phyloP scores from a whole-genome alignment of 164 flowering plant genomes.

The Berberis thunbergii region DNA sequence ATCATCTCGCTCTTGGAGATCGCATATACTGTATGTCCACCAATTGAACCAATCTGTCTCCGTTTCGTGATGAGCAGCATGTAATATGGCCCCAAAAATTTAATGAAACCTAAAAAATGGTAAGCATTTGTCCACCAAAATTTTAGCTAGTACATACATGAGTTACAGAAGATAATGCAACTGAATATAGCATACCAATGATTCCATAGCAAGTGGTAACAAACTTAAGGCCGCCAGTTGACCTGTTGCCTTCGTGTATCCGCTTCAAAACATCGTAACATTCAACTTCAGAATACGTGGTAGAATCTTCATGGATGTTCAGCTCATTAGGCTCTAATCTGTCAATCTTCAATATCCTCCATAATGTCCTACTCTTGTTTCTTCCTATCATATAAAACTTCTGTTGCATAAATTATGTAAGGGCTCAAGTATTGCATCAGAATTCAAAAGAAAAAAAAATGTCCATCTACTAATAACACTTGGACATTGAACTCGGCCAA shows the following conservation, averaged over 20 bases:
- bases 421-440: neutral
- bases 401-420: conserved; percentile 27
- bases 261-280: neutral
- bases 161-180: no score
- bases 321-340: conserved; percentile 69
- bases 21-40: neutral
- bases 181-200: neutral
- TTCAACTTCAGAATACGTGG: conserved; percentile 11
- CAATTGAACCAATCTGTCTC: conserved; percentile 56
- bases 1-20: neutral
- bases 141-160: no score
- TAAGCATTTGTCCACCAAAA: neutral
- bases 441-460: neutral
- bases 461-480: neutral
- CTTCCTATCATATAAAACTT: conserved; percentile 85
- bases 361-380: conserved; percentile 52
- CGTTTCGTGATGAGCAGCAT: conserved; percentile 52
- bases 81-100: conserved; percentile 69
- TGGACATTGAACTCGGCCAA: neutral
- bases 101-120: conserved; percentile 61
- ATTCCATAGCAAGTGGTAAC: neutral
- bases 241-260: neutral
- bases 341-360: conserved; percentile 90
- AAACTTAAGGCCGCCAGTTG: neutral
- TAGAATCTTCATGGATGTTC: conserved; percentile 64